Base-by-base conservation (phyloP, 768 basidiomycete species). In the Xanthoconium purpureum region DNA sequence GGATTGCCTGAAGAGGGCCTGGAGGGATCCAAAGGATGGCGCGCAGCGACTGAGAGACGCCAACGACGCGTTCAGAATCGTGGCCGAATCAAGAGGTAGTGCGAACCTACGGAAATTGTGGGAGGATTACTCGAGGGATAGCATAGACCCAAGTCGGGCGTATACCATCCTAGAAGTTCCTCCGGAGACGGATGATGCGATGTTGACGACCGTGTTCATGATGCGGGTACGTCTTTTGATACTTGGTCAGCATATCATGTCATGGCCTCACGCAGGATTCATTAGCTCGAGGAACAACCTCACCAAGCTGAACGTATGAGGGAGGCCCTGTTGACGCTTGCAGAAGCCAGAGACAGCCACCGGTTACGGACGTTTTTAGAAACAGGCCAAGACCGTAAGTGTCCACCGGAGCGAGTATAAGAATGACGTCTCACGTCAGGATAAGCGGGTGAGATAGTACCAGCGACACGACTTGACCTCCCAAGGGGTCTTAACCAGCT, bases 401-500 rank as follows among this genome's bases (percentile, higher is more conserved):
- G 36, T 57, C 33, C n/a, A 29, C 28, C 38, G 7, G 8, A 13
- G 14, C 35, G 12, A 20, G 49, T 37, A 37, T 46, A 33, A 40
- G 32, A 44, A 52, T 39, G 48, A 43, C 15, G 9, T 44, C 52
- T 60, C 46, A 61, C 3, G 15, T 54, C 37, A 33, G 17, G 30
- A 39, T 55, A 59, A 93, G 88, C 87, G 56, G 91, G 88, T 20
- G 89, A 88, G 46, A 71, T 81, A n/a, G 64, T 75, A 24, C 68
- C 73, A 7, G 75, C 78, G 36, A 82, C 74, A 3, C 79, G 80
- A 44, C 78, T 77, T 5, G 91, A 92, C 58, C 78, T 89, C 66
- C 93, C 93, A 29, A 82, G 92, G 54, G 94, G 93, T 6, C 78
- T 95, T 30, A 89, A 94, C 66, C 93, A 95, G 66, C 79, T 92